These are phyloP conservation scores for Picochlorum costavermella DNA, from an alignment of 139 green algal species.

Conservation along the genomic window DNA sequence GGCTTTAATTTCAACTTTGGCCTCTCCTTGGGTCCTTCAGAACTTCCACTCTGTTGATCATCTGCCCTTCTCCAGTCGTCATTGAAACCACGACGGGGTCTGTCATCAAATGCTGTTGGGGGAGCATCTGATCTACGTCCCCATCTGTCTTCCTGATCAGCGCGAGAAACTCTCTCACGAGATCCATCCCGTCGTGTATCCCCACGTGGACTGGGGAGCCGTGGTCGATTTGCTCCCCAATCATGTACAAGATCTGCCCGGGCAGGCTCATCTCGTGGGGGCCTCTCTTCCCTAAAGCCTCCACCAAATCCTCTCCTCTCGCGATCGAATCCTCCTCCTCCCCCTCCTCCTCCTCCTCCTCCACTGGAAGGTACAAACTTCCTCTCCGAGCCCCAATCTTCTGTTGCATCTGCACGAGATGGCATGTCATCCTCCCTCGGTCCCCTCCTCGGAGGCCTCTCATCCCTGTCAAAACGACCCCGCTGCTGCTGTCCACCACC, in stretches of 20 bases:
- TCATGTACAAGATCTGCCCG: constrained; percentile 52
- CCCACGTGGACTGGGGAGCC: constrained; percentile 10
- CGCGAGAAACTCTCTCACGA: constrained; percentile 19
- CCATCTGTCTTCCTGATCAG: constrained; percentile 37
- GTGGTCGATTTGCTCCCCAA: constrained; percentile 46
- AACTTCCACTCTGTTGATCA: constrained; percentile 13
- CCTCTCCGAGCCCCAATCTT: constrained; percentile 64
- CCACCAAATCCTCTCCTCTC: constrained; percentile 14
- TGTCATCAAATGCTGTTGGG: constrained; percentile 24
- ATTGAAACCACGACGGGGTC: constrained; percentile 13
- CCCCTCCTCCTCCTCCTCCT: constrained; percentile 4
- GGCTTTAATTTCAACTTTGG: constrained; percentile 51
- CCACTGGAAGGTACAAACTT: constrained; percentile 42
- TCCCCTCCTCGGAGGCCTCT: not conserved
- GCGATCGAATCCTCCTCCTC: constrained; percentile 17
- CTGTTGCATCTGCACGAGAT: constrained; percentile 62
- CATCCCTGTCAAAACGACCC: not conserved
- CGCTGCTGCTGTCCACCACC: constrained; percentile 23
- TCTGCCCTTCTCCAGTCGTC: not conserved
- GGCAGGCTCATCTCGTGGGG: constrained; percentile 34
- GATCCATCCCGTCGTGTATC: constrained; percentile 14
- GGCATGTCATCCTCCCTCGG: constrained; percentile 29
- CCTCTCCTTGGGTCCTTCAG: constrained; percentile 26
- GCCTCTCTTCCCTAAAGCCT: constrained; percentile 31
- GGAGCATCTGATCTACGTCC: constrained; percentile 12